Evolutionary conservation across 2,329 filamentous ascomycete genomes (phyloP), one percentile per base, ranked within the genome.

Genomic region (Neobulgaria alba): DNA sequence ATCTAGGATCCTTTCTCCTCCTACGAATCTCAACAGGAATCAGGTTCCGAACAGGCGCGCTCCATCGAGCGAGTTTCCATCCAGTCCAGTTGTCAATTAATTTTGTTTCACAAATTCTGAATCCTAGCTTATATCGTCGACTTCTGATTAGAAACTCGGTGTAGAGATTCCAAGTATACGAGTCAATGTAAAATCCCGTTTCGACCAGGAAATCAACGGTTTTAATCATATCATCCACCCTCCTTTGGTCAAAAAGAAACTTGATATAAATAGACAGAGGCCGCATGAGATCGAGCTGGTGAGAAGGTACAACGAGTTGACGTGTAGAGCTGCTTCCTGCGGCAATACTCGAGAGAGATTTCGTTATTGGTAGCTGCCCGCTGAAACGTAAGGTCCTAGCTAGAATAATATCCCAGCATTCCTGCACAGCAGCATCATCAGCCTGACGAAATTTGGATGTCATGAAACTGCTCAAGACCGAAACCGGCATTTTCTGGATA

Each of bases 1-100:
- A 32, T 19, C 43, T 43, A 12, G 52, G 47, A 26, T 50, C 34
- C 38, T 52, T 49, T 37, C 48, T 46, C 34, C 39, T 10, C 29
- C 41, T 44, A n/a, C 55, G 48, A 5, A 53, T 20, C 32, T 56
- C 43, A 19, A 49, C 29, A n/a, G 52, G 42, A 15, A 61, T 36
- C 19, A 49, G 45, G 35, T 56, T 57, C 36, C 51, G 46, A 19
- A 41, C 42, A 14, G 51, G 51, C 21, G 44, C 31, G 14, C 39
- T 15, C 33, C 51, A 49, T 39, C 58, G 52, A 9, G 52, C 18
- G 3, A 29, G 34, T 14, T 45, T 38, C 85, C 88, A 95, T 17
- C 87, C 86, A 9, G 75, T 73, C 74, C 88, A 95, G 23, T 75
- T 69, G 1, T 75, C 71, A 74, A 95, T 93, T 41, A 96, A 78